Evolutionary conservation across 2,329 filamentous ascomycete genomes (phyloP).

Genomic region (Leptoxyphium fumago): DNA sequence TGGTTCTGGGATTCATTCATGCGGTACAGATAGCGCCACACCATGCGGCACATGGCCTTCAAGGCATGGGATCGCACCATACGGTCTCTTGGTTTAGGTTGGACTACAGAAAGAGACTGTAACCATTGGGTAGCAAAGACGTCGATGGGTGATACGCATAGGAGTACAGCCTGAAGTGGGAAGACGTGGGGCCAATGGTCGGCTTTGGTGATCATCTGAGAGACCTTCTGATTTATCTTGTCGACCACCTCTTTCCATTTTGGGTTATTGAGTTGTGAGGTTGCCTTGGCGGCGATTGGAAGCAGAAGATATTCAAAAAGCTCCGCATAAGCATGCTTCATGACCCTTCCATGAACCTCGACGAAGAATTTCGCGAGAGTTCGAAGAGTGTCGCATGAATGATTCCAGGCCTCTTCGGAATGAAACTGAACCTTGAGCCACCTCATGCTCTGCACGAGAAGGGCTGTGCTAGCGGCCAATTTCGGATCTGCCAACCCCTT

Average conservation of each 20-base stretch:
- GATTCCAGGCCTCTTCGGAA: conserved; percentile 63
- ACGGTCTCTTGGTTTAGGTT: conserved; percentile 73
- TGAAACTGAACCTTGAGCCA: conserved; percentile 65
- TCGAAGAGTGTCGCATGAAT: conserved; percentile 78
- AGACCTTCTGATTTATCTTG: conserved; percentile 60
- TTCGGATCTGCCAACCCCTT: conserved; percentile 56
- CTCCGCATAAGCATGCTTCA: conserved; percentile 92
- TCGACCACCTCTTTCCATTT: conserved; percentile 81
- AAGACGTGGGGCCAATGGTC: conserved; percentile 85
- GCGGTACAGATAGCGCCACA: conserved; percentile 91
- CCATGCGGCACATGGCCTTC: conserved; percentile 73
- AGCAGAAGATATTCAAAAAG: conserved; percentile 76
- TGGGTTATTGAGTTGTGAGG: conserved; percentile 59
- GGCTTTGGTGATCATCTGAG: conserved; percentile 77
- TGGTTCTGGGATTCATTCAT: conserved; percentile 51
- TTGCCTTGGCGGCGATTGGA: conserved; percentile 70
- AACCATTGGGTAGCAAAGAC: conserved; percentile 78
- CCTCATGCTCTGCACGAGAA: conserved; percentile 83
- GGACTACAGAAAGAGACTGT: conserved; percentile 60
- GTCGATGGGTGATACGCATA: conserved; percentile 79
- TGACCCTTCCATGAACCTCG: conserved; percentile 69
- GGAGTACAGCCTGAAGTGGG: conserved; percentile 69
- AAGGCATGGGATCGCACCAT: conserved; percentile 63
- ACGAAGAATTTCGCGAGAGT: conserved; percentile 69
- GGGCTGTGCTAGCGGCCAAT: conserved; percentile 66